These are phyloP conservation scores for Fraxinus latifolia DNA, from an alignment of 305 asterid species.

Conservation along the genomic window DNA sequence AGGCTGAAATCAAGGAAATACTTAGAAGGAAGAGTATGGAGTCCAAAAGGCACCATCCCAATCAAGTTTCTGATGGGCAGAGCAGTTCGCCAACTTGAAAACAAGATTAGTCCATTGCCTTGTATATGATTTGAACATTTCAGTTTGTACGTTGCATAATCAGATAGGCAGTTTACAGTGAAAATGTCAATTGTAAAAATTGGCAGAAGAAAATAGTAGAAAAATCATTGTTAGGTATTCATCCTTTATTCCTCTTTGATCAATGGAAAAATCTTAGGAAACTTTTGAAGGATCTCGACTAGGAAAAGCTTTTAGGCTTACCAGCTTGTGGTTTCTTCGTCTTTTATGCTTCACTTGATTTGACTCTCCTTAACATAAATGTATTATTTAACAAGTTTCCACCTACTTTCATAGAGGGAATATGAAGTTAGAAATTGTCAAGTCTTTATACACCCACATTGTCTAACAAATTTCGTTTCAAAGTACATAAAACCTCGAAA, in stretches of 20 bases:
- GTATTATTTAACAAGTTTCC: background rate
- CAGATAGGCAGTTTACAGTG: background rate
- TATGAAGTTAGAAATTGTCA: background rate
- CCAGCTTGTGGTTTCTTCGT: background rate
- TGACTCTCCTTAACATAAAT: background rate
- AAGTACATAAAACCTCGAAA: background rate
- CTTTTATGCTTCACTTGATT: background rate
- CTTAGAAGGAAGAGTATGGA: slow-evolving; percentile 32
- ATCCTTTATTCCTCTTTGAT: background rate
- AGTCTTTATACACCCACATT: background rate
- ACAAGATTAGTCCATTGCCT: background rate
- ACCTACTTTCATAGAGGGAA: background rate
- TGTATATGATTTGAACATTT: background rate
- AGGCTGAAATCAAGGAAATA: slow-evolving; percentile 47
- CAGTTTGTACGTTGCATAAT: background rate
- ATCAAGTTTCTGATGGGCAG: slow-evolving; percentile 31
- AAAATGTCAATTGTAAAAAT: background rate
- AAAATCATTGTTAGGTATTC: background rate
- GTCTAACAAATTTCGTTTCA: background rate
- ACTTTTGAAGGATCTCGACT: background rate
- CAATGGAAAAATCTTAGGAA: background rate
- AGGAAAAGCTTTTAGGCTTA: background rate
- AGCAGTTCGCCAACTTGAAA: slow-evolving; percentile 24
- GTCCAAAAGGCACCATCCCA: slow-evolving; percentile 17
- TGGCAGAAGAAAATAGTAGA: background rate